Evolutionary conservation across 352 stramenopile species (phyloP).

Genomic region (Halophytophthora polymorphica): DNA sequence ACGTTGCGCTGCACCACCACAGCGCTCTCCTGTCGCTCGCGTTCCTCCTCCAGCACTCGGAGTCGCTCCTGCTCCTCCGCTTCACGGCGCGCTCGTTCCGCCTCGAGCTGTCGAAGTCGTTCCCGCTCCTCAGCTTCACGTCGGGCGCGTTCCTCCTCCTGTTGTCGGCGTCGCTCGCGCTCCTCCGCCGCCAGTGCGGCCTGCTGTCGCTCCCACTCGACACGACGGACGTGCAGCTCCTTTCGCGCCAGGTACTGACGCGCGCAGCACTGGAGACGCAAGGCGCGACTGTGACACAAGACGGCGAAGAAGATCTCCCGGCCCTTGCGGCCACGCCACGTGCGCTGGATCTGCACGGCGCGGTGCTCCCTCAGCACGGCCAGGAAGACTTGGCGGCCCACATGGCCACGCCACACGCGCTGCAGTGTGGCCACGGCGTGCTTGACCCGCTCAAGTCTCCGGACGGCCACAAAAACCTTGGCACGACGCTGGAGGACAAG

Average conservation of each 20-base stretch:
- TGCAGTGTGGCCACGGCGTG: constrained; percentile 19
- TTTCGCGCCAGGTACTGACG: constrained; percentile 37
- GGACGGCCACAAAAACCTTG: constrained; percentile 41
- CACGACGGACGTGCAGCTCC: constrained; percentile 23
- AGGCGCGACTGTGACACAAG: constrained; percentile 37
- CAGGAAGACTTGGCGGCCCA: constrained; percentile 21
- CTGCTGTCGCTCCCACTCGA: constrained; percentile 31
- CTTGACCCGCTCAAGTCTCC: not conserved
- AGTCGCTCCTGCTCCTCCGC: constrained; percentile 16
- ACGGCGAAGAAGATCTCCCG: constrained; percentile 30
- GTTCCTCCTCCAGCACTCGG: constrained; percentile 29
- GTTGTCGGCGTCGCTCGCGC: constrained; percentile 27
- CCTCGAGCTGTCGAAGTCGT: constrained; percentile 15
- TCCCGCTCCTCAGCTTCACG: constrained; percentile 32
- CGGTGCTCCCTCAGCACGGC: constrained; percentile 26
- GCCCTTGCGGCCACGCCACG: constrained; percentile 36
- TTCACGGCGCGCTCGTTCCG: constrained; percentile 30
- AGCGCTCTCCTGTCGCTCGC: constrained; percentile 32
- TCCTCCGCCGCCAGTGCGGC: constrained; percentile 29
- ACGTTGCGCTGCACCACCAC: constrained; percentile 42
- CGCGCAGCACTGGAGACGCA: constrained; percentile 50
- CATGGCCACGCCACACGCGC: constrained; percentile 34
- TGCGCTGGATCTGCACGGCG: constrained; percentile 46
- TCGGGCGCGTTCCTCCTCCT: constrained; percentile 22
- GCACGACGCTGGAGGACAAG: constrained; percentile 43